These are phyloP conservation scores for Hylodesmum podocarpum DNA, from an alignment of 306 rosid species.

Conservation along the genomic window DNA sequence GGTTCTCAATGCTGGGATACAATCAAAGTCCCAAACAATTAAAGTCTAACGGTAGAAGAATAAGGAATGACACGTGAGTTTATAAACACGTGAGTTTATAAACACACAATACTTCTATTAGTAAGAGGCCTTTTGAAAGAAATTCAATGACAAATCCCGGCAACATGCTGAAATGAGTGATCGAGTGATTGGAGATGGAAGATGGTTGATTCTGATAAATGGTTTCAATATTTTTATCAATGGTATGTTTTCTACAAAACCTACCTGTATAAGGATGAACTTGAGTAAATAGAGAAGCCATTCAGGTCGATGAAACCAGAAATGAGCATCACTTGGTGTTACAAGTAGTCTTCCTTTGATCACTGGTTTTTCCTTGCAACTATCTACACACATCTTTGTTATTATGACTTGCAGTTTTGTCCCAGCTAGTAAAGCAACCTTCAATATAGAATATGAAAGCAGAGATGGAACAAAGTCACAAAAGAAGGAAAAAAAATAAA, in stretches of 20 bases:
- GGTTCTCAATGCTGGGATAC: too few species aligned
- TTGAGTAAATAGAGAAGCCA: constrained; percentile 66
- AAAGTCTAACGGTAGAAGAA: too few species aligned
- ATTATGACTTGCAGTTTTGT: constrained; percentile 61
- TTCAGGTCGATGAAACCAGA: constrained; percentile 61
- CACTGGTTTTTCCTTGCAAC: constrained; percentile 46
- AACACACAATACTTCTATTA: too few species aligned
- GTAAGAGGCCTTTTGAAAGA: too few species aligned
- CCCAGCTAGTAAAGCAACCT: constrained; percentile 64
- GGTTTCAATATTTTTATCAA: neutral
- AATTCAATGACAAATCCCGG: too few species aligned
- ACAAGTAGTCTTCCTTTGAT: constrained; percentile 55
- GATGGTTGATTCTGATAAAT: neutral
- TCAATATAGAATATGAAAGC: neutral
- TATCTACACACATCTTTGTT: constrained; percentile 62
- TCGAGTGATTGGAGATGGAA: too few species aligned
- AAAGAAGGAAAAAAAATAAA: too few species aligned
- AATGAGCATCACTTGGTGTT: constrained; percentile 51
- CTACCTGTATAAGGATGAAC: constrained; percentile 61
- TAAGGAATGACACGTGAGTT: too few species aligned
- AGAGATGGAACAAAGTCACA: neutral
- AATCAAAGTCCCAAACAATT: too few species aligned
- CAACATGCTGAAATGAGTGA: too few species aligned
- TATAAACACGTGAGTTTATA: too few species aligned
- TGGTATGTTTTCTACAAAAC: neutral